phyloP scores from a whole-genome alignment of 257 asterid genomes.

The Gynochthodes officinalis region DNA sequence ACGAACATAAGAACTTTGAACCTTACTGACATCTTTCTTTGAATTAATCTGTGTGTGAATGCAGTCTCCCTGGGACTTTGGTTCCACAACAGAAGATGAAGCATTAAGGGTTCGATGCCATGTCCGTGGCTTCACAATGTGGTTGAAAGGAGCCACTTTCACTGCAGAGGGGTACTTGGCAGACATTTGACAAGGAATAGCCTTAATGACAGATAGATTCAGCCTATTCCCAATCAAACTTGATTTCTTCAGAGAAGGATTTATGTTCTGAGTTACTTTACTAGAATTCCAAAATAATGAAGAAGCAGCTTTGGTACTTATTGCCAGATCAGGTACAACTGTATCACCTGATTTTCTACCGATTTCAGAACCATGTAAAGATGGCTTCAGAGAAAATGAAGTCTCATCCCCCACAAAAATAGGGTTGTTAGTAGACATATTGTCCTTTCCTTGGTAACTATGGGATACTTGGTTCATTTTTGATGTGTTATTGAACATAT shows the following conservation, averaged over 20 bases:
- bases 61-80: slow-evolving; percentile 28
- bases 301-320: slow-evolving; percentile 20
- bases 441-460: slow-evolving; percentile 27
- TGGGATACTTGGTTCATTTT: slow-evolving; percentile 31
- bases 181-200: slow-evolving; percentile 36
- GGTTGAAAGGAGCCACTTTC: slow-evolving; percentile 35
- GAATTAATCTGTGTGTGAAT: slow-evolving; percentile 32
- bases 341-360: slow-evolving; percentile 22
- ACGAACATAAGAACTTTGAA: slow-evolving; percentile 58
- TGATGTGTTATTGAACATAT: slow-evolving; percentile 9
- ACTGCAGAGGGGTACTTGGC: slow-evolving; percentile 27
- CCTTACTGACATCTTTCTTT: slow-evolving; percentile 27
- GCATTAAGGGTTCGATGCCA: slow-evolving; percentile 64
- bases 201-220: slow-evolving; percentile 35
- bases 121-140: slow-evolving; percentile 62
- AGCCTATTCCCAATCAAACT: slow-evolving; percentile 36
- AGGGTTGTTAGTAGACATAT: slow-evolving; percentile 24
- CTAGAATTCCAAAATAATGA: slow-evolving; percentile 25
- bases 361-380: slow-evolving; percentile 22
- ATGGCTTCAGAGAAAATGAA: slow-evolving; percentile 20
- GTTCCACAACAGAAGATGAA: slow-evolving; percentile 34
- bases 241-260: slow-evolving; percentile 34
- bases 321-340: background rate
- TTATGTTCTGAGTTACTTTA: slow-evolving; percentile 33
- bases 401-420: slow-evolving; percentile 24